Percentiles rank a stretch among this genome's conserved stretches.
Conservation (phyloP, 2,329 filamentous ascomycete genomes). For the Ilyonectria sp. region DNA sequence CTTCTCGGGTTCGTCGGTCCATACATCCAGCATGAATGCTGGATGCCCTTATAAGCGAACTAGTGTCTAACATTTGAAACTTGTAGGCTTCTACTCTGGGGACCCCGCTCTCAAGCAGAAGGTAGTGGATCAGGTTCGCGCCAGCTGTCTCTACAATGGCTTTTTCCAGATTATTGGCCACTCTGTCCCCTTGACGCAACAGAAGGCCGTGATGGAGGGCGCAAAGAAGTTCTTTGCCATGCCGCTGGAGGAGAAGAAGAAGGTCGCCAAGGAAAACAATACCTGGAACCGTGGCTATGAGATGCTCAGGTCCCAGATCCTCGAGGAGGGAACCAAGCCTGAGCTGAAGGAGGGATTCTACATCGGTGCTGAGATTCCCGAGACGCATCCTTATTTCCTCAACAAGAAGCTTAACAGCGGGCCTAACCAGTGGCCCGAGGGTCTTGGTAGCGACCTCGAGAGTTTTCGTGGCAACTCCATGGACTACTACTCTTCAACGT, state of each 20-base stretch:
- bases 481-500: constrained; percentile 57
- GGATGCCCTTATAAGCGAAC: not conserved
- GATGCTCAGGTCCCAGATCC: constrained; percentile 60
- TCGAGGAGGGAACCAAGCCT: constrained; percentile 60
- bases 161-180: constrained; percentile 70
- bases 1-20: constrained; percentile 44
- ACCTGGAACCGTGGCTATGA: constrained; percentile 66
- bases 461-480: constrained; percentile 57
- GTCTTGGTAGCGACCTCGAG: constrained; percentile 48
- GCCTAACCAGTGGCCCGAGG: constrained; percentile 61
- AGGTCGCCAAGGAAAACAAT: constrained; percentile 55
- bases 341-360: constrained; percentile 62
- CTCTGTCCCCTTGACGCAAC: constrained; percentile 58
- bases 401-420: constrained; percentile 58
- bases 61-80: not conserved
- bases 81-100: constrained; percentile 39
- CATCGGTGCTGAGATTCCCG: constrained; percentile 57
- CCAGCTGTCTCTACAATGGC: constrained; percentile 62
- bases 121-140: constrained; percentile 52
- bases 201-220: constrained; percentile 57
- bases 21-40: not conserved
- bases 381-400: constrained; percentile 58
- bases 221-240: constrained; percentile 65
- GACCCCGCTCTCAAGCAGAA: constrained; percentile 46
- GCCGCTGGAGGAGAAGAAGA: constrained; percentile 61